A percentile compares a stretch with the other conserved stretches of the same genome.
phyloP scores from a whole-genome alignment of 108 stramenopile genomes.

The Cyclotella choctawhatcheeana region DNA sequence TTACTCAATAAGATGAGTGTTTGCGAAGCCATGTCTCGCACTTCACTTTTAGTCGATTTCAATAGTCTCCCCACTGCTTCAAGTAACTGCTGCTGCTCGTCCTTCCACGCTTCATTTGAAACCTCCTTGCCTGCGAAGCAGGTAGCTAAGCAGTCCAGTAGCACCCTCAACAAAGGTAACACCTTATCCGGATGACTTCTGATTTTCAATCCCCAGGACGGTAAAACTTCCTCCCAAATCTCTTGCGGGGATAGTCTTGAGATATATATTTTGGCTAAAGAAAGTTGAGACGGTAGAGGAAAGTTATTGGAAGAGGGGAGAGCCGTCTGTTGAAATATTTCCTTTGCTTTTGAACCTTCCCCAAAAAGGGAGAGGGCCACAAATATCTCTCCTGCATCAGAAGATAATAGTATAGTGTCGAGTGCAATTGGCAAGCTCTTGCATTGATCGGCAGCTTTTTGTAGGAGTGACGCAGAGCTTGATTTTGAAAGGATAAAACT shows the following conservation, averaged over 20 bases:
- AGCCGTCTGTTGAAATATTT: slow-evolving; percentile 1
- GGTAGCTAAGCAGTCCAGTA: background rate
- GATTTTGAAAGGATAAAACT: slow-evolving; percentile 2
- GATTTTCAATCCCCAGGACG: slow-evolving; percentile 6
- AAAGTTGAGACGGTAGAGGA: background rate
- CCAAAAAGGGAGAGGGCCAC: slow-evolving; percentile 2
- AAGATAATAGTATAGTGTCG: background rate
- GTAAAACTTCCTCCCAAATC: slow-evolving; percentile 7
- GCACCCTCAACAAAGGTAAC: background rate
- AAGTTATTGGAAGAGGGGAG: slow-evolving; percentile 13
- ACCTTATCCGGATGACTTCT: slow-evolving; percentile 14
- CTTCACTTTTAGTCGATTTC: slow-evolving; percentile 38
- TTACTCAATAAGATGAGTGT: slow-evolving; percentile 28
- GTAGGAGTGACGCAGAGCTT: background rate
- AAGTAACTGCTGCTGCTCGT: background rate
- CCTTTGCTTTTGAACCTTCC: background rate
- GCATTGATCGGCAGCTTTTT: background rate
- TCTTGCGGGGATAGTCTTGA: background rate
- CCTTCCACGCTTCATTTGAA: background rate
- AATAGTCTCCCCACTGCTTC: slow-evolving; percentile 32
- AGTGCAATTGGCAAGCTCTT: background rate
- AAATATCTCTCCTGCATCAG: slow-evolving; percentile 3
- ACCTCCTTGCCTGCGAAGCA: background rate
- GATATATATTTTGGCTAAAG: slow-evolving; percentile 1
- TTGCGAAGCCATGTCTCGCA: slow-evolving; percentile 33